Evolutionary conservation across 352 stramenopile genomes (phyloP), one percentile per base, ranked within the genome.

Genomic region (Phytophthora boehmeriae): DNA sequence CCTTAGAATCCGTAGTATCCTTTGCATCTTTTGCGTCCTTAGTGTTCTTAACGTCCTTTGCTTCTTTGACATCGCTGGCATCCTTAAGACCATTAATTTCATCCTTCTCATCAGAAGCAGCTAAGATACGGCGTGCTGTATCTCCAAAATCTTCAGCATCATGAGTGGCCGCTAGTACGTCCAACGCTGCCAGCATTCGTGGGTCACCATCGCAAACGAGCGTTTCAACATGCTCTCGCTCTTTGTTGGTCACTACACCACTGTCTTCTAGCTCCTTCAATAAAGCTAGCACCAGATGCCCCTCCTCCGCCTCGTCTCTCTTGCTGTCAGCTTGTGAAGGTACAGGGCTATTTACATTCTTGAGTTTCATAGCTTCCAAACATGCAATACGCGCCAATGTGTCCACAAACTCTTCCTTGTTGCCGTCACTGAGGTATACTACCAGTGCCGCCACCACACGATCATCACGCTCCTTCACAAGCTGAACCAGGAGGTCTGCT

Each of bases 391-490:
- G 85, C 16, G 54, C 34, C 2, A 93, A 63, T 14, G 80, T 86
- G 42, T 91, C 82, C 5, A 70, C 60, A 46, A 93, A 91, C 44
- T 92, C 82, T 8, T 80, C 76, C 22, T 65, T 72, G 44, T 91
- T 83, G 39, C 68, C 68, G 50, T 93, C 83, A 17, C 75, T 83
- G 2, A 92, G 44, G 46, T 78, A 92, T 14, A 91, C 72, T 8
- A 89, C 67, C 13, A 91, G 78, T 9, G 82, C 85, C 1, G 82
- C 82, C 25, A 91, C 66, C 5, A 93, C 47, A n/a, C 82, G 82
- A 51, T 87, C 75, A 30, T 93, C 85, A 13, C 82, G 69, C 2
- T 58, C 48, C 11, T 81, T 54, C 0, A 88, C 66, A 3, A 93
- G 50, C 42, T 80, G 56, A 5, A 75, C 28, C 13, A 93, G 56